Conservation (phyloP, 352 stramenopile species). For the Pythium insidiosum region DNA sequence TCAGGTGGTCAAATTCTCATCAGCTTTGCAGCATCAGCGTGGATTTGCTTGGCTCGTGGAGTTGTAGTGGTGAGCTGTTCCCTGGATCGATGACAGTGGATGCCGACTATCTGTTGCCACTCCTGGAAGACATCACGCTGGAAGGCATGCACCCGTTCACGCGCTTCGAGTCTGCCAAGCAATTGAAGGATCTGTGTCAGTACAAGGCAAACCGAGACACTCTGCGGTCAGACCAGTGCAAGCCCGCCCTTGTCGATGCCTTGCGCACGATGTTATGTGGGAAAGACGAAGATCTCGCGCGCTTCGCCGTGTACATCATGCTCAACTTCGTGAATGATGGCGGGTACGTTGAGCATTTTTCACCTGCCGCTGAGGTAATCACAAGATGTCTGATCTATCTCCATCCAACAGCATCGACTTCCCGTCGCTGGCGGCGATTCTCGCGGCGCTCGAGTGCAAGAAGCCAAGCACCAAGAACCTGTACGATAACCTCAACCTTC, state of each 20-base stretch:
- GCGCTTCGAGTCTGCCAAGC: conserved; percentile 62
- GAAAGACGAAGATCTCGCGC: conserved; percentile 65
- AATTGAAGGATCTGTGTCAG: conserved; percentile 67
- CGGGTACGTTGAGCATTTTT: too few species aligned
- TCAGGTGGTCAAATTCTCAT: conserved; percentile 16
- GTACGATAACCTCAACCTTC: too few species aligned
- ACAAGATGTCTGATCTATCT: too few species aligned
- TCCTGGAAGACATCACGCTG: conserved; percentile 52
- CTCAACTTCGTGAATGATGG: conserved; percentile 57
- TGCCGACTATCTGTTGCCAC: conserved; percentile 36
- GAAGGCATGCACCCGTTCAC: conserved; percentile 33
- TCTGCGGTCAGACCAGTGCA: conserved; percentile 34
- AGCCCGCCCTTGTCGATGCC: conserved; percentile 33
- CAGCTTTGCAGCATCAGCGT: conserved; percentile 28
- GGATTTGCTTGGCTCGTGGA: conserved; percentile 62
- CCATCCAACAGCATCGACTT: too few species aligned
- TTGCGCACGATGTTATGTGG: conserved; percentile 61
- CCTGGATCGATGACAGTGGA: conserved; percentile 29
- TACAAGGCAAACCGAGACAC: conserved; percentile 38
- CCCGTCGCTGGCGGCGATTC: too few species aligned
- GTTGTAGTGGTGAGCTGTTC: conserved; percentile 35
- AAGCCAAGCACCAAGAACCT: too few species aligned
- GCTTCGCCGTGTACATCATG: conserved; percentile 68
- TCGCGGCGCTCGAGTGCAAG: too few species aligned
- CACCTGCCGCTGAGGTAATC: too few species aligned